Evolutionary conservation across 83 land plant genomes (phyloP).

Genomic region (Isoetes engelmannii): DNA sequence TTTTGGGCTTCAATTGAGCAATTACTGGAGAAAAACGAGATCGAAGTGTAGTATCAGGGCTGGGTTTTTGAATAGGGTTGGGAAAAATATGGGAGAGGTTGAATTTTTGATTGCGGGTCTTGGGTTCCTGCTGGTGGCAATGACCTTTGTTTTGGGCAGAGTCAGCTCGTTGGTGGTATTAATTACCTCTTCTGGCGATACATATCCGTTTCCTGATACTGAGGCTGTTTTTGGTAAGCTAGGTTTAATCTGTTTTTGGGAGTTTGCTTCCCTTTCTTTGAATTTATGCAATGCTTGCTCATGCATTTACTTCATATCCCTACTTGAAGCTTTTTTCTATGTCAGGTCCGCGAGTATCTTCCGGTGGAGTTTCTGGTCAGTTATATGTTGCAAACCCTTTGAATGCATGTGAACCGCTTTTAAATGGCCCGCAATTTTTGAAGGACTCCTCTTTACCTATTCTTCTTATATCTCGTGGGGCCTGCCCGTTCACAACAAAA

Average conservation of each 20-base stretch:
- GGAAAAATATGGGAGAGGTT: too few relatives aligned
- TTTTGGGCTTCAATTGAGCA: too few relatives aligned
- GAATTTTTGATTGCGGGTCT: constrained; percentile 33
- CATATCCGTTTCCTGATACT: constrained; percentile 38
- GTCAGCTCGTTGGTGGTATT: constrained; percentile 36
- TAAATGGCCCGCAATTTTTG: not conserved
- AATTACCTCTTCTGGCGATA: constrained; percentile 32
- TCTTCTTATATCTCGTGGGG: constrained; percentile 24
- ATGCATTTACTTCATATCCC: too few relatives aligned
- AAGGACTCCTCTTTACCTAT: constrained; percentile 5
- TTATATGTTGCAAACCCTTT: constrained; percentile 24
- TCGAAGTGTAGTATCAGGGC: too few relatives aligned
- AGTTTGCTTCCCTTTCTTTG: too few relatives aligned
- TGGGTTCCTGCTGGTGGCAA: constrained; percentile 25
- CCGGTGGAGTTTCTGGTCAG: constrained; percentile 19
- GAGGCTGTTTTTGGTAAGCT: constrained; percentile 40
- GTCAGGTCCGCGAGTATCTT: constrained; percentile 17
- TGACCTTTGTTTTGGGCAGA: constrained; percentile 35
- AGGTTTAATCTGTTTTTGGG: not conserved
- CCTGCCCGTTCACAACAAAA: constrained; percentile 24
- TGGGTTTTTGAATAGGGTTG: too few relatives aligned
- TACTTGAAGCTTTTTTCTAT: not conserved
- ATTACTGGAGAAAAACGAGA: too few relatives aligned
- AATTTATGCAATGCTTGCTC: too few relatives aligned
- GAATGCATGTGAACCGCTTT: constrained; percentile 23